Evolutionary conservation across 805 yeast species (phyloP).

Genomic region (Wickerhamiella shivajii): DNA sequence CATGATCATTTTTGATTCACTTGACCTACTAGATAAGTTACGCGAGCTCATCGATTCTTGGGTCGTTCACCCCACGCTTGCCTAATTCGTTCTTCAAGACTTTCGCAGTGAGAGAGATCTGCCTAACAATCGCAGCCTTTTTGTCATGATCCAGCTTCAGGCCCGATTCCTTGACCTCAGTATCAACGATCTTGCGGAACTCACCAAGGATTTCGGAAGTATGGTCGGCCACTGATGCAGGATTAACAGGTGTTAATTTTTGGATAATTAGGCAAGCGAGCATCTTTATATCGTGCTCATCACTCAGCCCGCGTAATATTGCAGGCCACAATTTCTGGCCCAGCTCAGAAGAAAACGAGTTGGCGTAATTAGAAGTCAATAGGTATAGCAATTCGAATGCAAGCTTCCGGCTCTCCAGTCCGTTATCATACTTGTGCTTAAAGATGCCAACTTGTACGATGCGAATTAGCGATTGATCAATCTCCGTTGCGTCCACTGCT

Average conservation of each 20-base stretch:
- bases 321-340: constrained; percentile 26
- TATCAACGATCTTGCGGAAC: constrained; percentile 31
- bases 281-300: constrained; percentile 45
- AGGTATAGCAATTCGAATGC: constrained; percentile 57
- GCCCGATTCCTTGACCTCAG: constrained; percentile 43
- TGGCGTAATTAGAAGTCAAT: constrained; percentile 25
- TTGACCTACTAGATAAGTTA: too few species aligned
- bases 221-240: constrained; percentile 11
- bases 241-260: constrained; percentile 26
- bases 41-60: too few species aligned
- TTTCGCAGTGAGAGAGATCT: neutral
- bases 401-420: constrained; percentile 55
- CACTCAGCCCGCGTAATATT: constrained; percentile 41
- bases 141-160: constrained; percentile 50
- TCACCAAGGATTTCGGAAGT: constrained; percentile 22
- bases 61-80: too few species aligned
- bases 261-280: constrained; percentile 35
- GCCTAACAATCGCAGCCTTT: constrained; percentile 5
- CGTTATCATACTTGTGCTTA: constrained; percentile 69
- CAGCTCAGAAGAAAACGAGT: constrained; percentile 18
- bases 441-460: constrained; percentile 75
- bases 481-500: neutral
- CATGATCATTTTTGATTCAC: too few species aligned
- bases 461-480: constrained; percentile 5
- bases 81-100: neutral